Percentiles rank a stretch among this genome's conserved stretches.
phyloP scores from a whole-genome alignment of 2,329 filamentous ascomycete species.

The Ampelomyces quisqualis region DNA sequence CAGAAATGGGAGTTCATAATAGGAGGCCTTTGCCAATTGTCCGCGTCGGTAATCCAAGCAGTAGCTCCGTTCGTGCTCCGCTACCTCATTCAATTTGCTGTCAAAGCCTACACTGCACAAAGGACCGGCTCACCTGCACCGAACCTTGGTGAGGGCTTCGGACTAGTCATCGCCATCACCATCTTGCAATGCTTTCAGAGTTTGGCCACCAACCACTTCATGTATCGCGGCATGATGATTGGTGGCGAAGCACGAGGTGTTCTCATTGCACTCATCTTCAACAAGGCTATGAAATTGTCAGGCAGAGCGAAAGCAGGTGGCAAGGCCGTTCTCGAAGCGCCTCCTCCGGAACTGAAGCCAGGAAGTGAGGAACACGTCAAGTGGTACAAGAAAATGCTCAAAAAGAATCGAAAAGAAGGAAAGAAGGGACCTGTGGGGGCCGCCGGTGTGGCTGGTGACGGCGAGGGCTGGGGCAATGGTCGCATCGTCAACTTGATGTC shows the following conservation, averaged over 20 bases:
- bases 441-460: constrained; percentile 63
- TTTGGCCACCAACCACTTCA: constrained; percentile 82
- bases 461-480: constrained; percentile 86
- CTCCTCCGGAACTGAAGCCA: constrained; percentile 48
- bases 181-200: constrained; percentile 83
- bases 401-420: constrained; percentile 36
- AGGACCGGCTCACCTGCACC: constrained; percentile 59
- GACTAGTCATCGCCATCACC: constrained; percentile 80
- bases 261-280: constrained; percentile 83
- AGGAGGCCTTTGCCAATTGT: constrained; percentile 74
- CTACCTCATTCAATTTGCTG: constrained; percentile 83
- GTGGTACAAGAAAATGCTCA: constrained; percentile 52
- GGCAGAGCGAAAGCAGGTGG: constrained; percentile 85
- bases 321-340: constrained; percentile 46
- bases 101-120: constrained; percentile 71
- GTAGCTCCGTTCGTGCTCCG: constrained; percentile 81
- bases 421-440: constrained; percentile 47
- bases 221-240: constrained; percentile 89
- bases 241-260: constrained; percentile 81
- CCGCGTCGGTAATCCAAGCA: constrained; percentile 71
- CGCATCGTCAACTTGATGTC: constrained; percentile 93
- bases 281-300: constrained; percentile 88
- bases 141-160: constrained; percentile 72
- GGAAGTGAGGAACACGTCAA: constrained; percentile 55
- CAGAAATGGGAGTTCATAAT: constrained; percentile 75